Base-by-base conservation (phyloP, 805 yeast genomes). In the Pichia kluyveri region DNA sequence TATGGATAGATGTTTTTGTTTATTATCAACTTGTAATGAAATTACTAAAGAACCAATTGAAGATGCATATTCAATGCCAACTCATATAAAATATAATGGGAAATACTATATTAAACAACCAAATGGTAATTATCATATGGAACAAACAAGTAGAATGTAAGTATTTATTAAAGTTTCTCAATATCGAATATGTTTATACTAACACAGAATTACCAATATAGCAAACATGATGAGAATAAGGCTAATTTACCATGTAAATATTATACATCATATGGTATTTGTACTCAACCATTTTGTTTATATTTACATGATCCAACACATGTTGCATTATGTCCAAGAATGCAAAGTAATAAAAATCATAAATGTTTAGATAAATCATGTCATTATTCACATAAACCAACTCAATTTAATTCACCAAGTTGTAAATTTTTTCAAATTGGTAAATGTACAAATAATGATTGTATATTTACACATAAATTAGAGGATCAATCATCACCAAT, bases 381-480 rank as follows among this genome's bases (percentile, higher is more conserved):
- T 58, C 61, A 65, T 6, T 60, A 79, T 26, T 75, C 80, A 37
- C 95, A 86, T 60, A 62, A 60, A 2, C 73, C 80, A 8, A 70
- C 69, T 28, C 80, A 81, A 52, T 76, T 68, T 61, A 86, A 84
- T 58, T 71, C 86, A 11, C 76, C 81, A 9, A 59, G 75, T 19
- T 86, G 95, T 55, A 65, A 58, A 41, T 82, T 72, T 56, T 76
- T 65, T 54, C 72, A 75, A 42, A 56, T 56, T 5, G 77, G 76
- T 1, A 50, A 61, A 14, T 80, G 86, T 58, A 62, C 68, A 1
- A 78, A 77, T 50, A 55, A 58, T 5, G 62, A 70, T 36, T 80
- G 86, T 62, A 67, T 62, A 56, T 87, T 60, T 56, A 66, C 69
- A 34, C 86, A 73, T 63, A 73, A 69, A 67, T 56, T 56, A 45